A percentile compares a stretch with the other conserved stretches of the same genome.
Evolutionary conservation across 2,329 filamentous ascomycete genomes (phyloP).

Genomic region (Fusarium sublunatum): DNA sequence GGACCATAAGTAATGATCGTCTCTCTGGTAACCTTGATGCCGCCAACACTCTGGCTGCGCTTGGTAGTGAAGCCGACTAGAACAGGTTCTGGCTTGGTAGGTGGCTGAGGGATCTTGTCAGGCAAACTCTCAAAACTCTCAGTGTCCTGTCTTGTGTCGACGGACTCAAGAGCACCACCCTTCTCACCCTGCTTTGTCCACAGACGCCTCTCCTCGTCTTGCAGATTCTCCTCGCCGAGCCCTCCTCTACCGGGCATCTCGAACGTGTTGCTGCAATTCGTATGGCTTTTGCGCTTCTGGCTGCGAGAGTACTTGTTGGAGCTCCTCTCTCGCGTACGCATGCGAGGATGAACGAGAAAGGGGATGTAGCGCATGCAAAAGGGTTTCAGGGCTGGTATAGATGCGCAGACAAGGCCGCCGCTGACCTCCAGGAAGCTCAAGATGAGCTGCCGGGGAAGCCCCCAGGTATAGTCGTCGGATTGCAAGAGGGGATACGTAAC

Average conservation of each 20-base stretch:
- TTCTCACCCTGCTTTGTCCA: slow-evolving; percentile 31
- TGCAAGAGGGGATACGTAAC: slow-evolving; percentile 43
- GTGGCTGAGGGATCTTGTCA: slow-evolving; percentile 24
- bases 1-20: slow-evolving; percentile 41
- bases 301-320: slow-evolving; percentile 29
- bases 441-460: slow-evolving; percentile 46
- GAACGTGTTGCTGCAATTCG: slow-evolving; percentile 34
- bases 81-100: slow-evolving; percentile 30
- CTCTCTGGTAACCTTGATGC: slow-evolving; percentile 44
- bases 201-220: slow-evolving; percentile 43
- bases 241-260: slow-evolving; percentile 42
- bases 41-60: slow-evolving; percentile 26
- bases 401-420: slow-evolving; percentile 61
- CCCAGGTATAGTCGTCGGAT: slow-evolving; percentile 44
- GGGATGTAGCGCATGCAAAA: slow-evolving; percentile 54
- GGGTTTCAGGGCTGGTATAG: slow-evolving; percentile 62
- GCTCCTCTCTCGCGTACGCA: slow-evolving; percentile 39
- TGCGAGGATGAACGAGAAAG: slow-evolving; percentile 41
- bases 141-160: slow-evolving; percentile 33
- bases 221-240: slow-evolving; percentile 12
- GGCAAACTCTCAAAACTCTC: slow-evolving; percentile 40
- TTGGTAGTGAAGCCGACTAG: slow-evolving; percentile 38
- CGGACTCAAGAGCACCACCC: slow-evolving; percentile 9
- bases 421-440: slow-evolving; percentile 63
- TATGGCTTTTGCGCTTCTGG: slow-evolving; percentile 33